phyloP scores from a whole-genome alignment of 106 monocot species.

The Iris macrosiphon region DNA sequence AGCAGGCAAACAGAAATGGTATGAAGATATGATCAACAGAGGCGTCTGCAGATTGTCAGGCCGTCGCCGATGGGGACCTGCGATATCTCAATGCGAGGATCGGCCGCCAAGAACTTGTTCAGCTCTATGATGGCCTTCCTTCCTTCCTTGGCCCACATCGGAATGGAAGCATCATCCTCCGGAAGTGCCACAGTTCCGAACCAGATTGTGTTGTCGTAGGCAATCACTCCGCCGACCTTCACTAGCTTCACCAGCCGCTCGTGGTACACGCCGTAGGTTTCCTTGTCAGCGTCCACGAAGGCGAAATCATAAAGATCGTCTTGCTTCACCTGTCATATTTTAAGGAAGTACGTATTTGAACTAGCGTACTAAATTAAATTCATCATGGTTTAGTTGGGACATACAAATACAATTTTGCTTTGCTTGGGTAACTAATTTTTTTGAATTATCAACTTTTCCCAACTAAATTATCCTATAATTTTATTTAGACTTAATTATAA shows the following conservation, averaged over 20 bases:
- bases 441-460: too few relatives aligned
- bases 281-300: constrained; percentile 50
- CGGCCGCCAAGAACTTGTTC: constrained; percentile 20
- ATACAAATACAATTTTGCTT: too few relatives aligned
- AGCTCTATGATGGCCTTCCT: constrained; percentile 6
- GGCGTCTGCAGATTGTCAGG: constrained; percentile 8
- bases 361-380: too few relatives aligned
- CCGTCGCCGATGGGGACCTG: constrained; percentile 12
- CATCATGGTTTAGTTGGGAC: too few relatives aligned
- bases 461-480: too few relatives aligned
- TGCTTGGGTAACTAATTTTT: too few relatives aligned
- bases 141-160: background rate
- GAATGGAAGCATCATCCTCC: constrained; percentile 5
- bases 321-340: constrained; percentile 4
- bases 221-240: constrained; percentile 43
- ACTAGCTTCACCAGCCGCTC: too few relatives aligned
- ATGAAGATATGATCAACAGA: too few relatives aligned
- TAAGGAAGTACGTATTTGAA: too few relatives aligned
- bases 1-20: too few relatives aligned
- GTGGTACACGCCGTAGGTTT: constrained; percentile 25
- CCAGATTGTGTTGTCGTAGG: constrained; percentile 69
- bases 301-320: constrained; percentile 32
- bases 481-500: too few relatives aligned
- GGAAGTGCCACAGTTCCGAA: constrained; percentile 31
- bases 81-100: constrained; percentile 14